Evolutionary conservation across 2,329 filamentous ascomycete genomes (phyloP), one percentile per base, ranked within the genome.

Genomic region (Coniella lustricola): DNA sequence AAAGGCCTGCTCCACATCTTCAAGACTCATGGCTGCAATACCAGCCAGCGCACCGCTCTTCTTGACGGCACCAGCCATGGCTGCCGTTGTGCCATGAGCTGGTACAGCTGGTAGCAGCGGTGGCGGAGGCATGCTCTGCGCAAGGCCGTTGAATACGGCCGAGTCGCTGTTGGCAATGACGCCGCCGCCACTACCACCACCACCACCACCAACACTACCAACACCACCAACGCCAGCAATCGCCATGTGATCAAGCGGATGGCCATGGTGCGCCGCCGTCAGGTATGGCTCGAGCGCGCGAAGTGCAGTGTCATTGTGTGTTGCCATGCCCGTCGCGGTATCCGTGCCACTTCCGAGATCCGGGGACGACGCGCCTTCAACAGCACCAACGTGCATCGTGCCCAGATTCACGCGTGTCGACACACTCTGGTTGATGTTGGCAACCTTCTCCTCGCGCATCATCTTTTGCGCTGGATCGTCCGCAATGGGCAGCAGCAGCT

Each of bases 401-500:
- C 73, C 73, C 2, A 79, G 66, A 55, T 78, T 79, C 14, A 81
- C 68, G 3, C 75, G 73, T 16, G 81, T 81, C 31, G 84, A 68
- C 2, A 85, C 78, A 55, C 81, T 82, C 62, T 85, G 81, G 62
- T 85, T 84, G 64, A 85, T 83, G 63, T 83, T 84, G 61, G 75
- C 77, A 35, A 85, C 74, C 1, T 79, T 79, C 58, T 84, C 81
- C 56, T 84, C 80, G 12, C 79, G 75, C 62, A 82, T 79, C 55
- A 84, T 79, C 67, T 84, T 84, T 54, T 74, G 74, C 21, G 82
- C 73, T 1, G 80, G 78, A 55, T 84, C 80, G 50, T 75, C 71
- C 16, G 50, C 44, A 12, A 36, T 33, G 8, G 51, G 48, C 17
- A 53, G 35, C 16, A 25, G 31, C 14, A 37, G 32, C 7, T 39